Conservation (phyloP, 2,329 filamentous ascomycete species). For the Verticillium nonalfalfae region DNA sequence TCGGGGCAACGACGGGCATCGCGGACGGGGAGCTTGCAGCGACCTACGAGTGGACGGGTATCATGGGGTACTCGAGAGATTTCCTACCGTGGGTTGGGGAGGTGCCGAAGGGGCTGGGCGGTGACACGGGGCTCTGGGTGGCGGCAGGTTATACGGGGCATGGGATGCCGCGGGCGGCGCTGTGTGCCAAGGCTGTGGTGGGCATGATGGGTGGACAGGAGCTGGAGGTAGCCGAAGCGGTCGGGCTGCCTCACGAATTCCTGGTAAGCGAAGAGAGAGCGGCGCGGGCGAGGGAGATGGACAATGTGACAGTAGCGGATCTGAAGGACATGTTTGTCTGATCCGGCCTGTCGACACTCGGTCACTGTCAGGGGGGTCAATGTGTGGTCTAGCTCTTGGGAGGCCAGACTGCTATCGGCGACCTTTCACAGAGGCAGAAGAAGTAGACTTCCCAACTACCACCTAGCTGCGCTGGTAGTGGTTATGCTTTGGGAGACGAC, state of each 20-base stretch:
- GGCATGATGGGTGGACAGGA: constrained; percentile 40
- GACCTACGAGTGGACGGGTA: constrained; percentile 67
- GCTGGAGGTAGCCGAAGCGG: constrained; percentile 17
- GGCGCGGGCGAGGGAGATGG: constrained; percentile 8
- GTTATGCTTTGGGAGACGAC: no score
- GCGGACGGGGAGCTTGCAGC: constrained; percentile 37
- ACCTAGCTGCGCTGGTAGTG: no score
- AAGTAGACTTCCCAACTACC: no score
- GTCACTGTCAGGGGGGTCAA: background rate
- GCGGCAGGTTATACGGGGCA: constrained; percentile 66
- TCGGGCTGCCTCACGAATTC: constrained; percentile 38
- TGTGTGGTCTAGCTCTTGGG: no score
- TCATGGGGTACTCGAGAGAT: constrained; percentile 72
- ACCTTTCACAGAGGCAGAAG: no score
- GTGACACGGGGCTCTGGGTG: constrained; percentile 53
- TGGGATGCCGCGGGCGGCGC: constrained; percentile 68
- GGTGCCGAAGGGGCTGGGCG: constrained; percentile 47
- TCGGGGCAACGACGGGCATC: constrained; percentile 27
- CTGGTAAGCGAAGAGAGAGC: constrained; percentile 25
- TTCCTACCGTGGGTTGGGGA: constrained; percentile 63
- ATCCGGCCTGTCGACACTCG: background rate
- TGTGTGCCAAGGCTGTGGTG: constrained; percentile 59
- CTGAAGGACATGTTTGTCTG: constrained; percentile 10
- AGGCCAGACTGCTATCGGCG: no score
- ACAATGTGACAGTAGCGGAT: constrained; percentile 9